Evolutionary conservation across 2,329 filamentous ascomycete genomes (phyloP).

Genomic region (Magnaporthiopsis incrustans): DNA sequence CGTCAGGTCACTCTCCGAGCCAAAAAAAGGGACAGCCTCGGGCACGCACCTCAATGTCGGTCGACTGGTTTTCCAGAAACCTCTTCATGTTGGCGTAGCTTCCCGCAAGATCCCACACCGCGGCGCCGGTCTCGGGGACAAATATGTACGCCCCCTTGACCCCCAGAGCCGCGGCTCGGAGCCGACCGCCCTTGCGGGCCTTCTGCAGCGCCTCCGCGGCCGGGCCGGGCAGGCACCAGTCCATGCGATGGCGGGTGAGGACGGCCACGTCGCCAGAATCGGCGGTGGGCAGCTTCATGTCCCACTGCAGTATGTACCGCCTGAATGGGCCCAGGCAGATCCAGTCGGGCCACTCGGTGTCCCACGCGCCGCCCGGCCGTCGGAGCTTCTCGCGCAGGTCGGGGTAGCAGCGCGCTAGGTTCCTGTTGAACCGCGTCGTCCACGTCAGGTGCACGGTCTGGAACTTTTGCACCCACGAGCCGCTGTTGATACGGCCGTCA

Average conservation of each 20-base stretch:
- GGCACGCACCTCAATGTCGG: slow-evolving; percentile 2
- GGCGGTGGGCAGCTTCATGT: not conserved
- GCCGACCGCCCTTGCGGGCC: not conserved
- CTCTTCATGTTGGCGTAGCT: not conserved
- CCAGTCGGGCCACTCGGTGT: not conserved
- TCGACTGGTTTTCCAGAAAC: not conserved
- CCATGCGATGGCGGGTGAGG: not conserved
- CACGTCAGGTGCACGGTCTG: not conserved
- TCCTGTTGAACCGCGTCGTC: not conserved
- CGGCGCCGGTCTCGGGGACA: not conserved
- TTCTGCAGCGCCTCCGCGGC: not conserved
- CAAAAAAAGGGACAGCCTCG: too few relatives aligned
- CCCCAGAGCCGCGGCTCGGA: not conserved
- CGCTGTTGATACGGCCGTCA: not conserved
- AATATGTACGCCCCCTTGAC: not conserved
- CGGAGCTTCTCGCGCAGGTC: slow-evolving; percentile 1
- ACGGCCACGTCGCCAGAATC: not conserved
- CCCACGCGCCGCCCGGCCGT: not conserved
- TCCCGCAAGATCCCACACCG: not conserved
- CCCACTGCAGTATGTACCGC: not conserved
- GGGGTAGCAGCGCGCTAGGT: not conserved
- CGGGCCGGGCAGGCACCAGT: not conserved
- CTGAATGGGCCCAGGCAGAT: not conserved
- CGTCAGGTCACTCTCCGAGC: too few relatives aligned
- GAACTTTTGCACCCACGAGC: not conserved